Conservation (phyloP, 2,329 filamentous ascomycete species). For the Epichloe glyceriae region DNA sequence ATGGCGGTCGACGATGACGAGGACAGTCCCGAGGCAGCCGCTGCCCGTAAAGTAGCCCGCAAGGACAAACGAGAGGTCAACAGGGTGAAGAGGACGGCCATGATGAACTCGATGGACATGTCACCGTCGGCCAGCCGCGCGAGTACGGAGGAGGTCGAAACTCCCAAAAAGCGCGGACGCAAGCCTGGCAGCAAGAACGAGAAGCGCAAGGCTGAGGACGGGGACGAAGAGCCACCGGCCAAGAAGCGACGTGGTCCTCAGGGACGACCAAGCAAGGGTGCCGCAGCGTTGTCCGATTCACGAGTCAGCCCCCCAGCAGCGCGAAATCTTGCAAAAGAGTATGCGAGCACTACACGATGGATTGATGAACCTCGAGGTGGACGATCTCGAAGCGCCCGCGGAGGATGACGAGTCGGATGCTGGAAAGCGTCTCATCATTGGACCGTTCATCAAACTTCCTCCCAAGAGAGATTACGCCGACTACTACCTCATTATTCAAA, state of each 20-base stretch:
- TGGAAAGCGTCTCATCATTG: slow-evolving; percentile 69
- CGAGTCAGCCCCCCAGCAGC: slow-evolving; percentile 55
- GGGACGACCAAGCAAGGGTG: slow-evolving; percentile 50
- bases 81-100: slow-evolving; percentile 46
- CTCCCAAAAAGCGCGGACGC: slow-evolving; percentile 71
- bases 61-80: slow-evolving; percentile 71
- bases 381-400: slow-evolving; percentile 46
- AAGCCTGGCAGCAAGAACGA: slow-evolving; percentile 62
- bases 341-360: slow-evolving; percentile 65
- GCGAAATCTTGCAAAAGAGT: slow-evolving; percentile 66
- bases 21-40: slow-evolving; percentile 83
- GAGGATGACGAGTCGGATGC: slow-evolving; percentile 46
- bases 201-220: slow-evolving; percentile 79
- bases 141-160: slow-evolving; percentile 67
- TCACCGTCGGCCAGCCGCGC: slow-evolving; percentile 71
- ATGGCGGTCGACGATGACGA: slow-evolving; percentile 97
- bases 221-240: slow-evolving; percentile 62
- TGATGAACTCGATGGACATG: slow-evolving; percentile 34
- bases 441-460: slow-evolving; percentile 84
- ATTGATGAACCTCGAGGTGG: slow-evolving; percentile 74
- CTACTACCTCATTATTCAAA: slow-evolving; percentile 87
- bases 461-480: slow-evolving; percentile 83
- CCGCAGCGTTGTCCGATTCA: slow-evolving; percentile 18
- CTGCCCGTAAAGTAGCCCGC: slow-evolving; percentile 75
- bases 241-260: slow-evolving; percentile 68